Evolutionary conservation across 2,329 filamentous ascomycete genomes (phyloP).

Genomic region (Emericellopsis atlantica): DNA sequence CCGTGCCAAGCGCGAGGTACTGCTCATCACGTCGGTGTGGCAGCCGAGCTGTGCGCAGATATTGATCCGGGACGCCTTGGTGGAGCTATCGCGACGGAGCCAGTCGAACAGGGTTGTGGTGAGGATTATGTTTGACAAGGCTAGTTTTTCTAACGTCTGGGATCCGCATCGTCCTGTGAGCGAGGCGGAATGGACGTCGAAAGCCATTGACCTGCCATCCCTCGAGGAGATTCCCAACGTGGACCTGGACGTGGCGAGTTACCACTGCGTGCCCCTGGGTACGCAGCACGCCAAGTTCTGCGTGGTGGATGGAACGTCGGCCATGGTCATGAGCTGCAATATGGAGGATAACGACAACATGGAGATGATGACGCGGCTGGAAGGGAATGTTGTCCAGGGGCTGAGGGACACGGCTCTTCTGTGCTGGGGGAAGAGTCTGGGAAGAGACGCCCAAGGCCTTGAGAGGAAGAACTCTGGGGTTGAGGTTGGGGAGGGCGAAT

Average conservation of each 20-base stretch:
- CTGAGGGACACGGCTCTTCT: slow-evolving; percentile 64
- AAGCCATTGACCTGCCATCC: slow-evolving; percentile 46
- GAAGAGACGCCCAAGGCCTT: background rate
- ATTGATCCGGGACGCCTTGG: slow-evolving; percentile 53
- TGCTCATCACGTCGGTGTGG: slow-evolving; percentile 69
- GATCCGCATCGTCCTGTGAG: slow-evolving; percentile 52
- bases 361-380: slow-evolving; percentile 68
- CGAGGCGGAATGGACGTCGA: slow-evolving; percentile 37
- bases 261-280: slow-evolving; percentile 55
- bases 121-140: slow-evolving; percentile 67
- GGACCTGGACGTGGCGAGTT: slow-evolving; percentile 61
- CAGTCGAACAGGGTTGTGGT: slow-evolving; percentile 46
- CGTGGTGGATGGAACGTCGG: slow-evolving; percentile 61
- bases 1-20: slow-evolving; percentile 58
- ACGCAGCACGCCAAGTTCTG: slow-evolving; percentile 70
- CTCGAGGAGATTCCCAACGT: slow-evolving; percentile 57
- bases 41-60: slow-evolving; percentile 53
- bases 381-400: slow-evolving; percentile 68
- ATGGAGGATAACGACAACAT: slow-evolving; percentile 69
- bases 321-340: slow-evolving; percentile 65
- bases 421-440: slow-evolving; percentile 53
- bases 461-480: background rate
- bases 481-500: background rate
- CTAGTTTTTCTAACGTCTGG: slow-evolving; percentile 48
- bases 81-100: slow-evolving; percentile 52